A percentile compares a stretch with the other conserved stretches of the same genome.
These are phyloP conservation scores for Colletotrichum sp. DNA, from an alignment of 2,329 filamentous ascomycete species.

Conservation along the genomic window DNA sequence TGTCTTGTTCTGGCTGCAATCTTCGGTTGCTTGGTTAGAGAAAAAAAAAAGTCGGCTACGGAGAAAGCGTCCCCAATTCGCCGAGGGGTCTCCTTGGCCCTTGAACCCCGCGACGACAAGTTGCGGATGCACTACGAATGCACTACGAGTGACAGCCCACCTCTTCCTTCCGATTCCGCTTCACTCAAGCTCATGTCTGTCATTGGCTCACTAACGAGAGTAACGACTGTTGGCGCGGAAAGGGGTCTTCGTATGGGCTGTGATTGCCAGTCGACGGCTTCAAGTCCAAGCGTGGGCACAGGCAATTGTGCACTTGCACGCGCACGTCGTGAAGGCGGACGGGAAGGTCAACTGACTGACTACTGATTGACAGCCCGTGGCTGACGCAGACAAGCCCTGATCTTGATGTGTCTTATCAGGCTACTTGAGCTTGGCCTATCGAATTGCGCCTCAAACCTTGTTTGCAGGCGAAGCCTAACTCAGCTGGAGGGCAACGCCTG, in stretches of 20 bases:
- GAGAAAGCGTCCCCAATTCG: background rate
- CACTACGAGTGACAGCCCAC: slow-evolving; percentile 5
- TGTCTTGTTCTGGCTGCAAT: slow-evolving; percentile 12
- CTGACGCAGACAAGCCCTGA: background rate
- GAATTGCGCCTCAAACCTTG: slow-evolving; percentile 8
- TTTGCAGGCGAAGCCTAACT: background rate
- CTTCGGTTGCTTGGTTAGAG: slow-evolving; percentile 16
- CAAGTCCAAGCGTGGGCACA: slow-evolving; percentile 13
- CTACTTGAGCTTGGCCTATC: background rate
- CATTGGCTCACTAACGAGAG: slow-evolving; percentile 12
- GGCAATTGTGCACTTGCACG: slow-evolving; percentile 2
- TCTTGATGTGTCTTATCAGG: background rate
- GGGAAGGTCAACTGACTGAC: background rate
- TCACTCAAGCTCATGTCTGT: background rate
- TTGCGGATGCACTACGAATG: background rate
- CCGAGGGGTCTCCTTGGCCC: background rate
- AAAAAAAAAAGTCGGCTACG: slow-evolving; percentile 1
- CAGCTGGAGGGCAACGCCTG: background rate
- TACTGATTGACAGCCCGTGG: background rate
- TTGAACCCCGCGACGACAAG: slow-evolving; percentile 10
- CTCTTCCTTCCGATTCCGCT: slow-evolving; percentile 1
- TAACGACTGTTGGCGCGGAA: background rate
- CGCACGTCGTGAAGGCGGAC: background rate
- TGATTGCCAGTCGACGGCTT: background rate
- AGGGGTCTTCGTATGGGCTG: background rate